Conservation (phyloP, 345 rosid genomes). For the Erodium maritimum region DNA sequence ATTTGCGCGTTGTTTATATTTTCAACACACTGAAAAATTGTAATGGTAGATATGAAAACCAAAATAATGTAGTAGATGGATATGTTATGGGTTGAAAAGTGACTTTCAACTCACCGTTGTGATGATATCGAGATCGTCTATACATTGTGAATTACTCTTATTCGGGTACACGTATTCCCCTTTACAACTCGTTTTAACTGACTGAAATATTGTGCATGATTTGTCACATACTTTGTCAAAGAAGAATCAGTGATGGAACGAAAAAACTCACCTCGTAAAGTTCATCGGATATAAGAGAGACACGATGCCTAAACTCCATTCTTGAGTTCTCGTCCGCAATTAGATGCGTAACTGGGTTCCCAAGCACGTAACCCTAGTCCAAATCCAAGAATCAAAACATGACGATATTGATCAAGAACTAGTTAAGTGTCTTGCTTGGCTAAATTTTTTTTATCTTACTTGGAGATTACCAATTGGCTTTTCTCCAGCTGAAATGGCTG, state of each 20-base stretch:
- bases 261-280: slow-evolving; percentile 16
- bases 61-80: not conserved
- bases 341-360: slow-evolving; percentile 13
- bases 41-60: not conserved
- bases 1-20: slow-evolving; percentile 8
- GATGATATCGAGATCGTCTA: not conserved
- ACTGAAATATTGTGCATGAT: slow-evolving; percentile 2
- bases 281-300: slow-evolving; percentile 8
- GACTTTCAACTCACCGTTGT: slow-evolving; percentile 2
- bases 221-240: not conserved
- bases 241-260: not conserved
- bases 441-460: not conserved
- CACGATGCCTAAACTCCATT: slow-evolving; percentile 9
- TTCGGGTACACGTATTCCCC: slow-evolving; percentile 15
- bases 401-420: not conserved
- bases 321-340: slow-evolving; percentile 2
- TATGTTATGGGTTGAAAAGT: not conserved
- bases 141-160: slow-evolving; percentile 9
- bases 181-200: slow-evolving; percentile 10
- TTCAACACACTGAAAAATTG: slow-evolving; percentile 6
- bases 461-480: not conserved
- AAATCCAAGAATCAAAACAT: not conserved
- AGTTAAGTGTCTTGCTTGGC: not conserved
- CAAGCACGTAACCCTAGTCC: slow-evolving; percentile 18
- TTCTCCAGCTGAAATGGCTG: not conserved